These are phyloP conservation scores for Caryopteris hybrid DNA, from an alignment of 305 asterid species.

Conservation along the genomic window DNA sequence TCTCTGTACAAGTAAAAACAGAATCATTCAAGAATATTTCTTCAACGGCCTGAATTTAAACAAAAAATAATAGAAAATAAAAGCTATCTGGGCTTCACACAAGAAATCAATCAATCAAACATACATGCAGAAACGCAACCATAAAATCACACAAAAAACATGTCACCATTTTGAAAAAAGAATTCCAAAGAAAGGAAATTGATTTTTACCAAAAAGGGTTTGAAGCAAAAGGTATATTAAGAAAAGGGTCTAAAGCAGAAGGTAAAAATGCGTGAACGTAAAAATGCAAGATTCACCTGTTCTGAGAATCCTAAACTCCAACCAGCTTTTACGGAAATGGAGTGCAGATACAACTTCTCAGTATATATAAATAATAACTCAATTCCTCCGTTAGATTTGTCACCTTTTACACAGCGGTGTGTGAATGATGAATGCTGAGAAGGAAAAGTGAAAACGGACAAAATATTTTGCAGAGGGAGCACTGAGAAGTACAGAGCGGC, in stretches of 20 bases:
- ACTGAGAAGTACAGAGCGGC: slow-evolving; percentile 35
- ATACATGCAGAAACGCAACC: neutral
- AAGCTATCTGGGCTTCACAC: neutral
- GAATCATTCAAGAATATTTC: neutral
- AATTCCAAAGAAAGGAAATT: neutral
- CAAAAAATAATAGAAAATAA: neutral
- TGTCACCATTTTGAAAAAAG: neutral
- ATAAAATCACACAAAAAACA: slow-evolving; percentile 10
- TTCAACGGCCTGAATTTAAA: neutral
- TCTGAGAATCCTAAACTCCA: slow-evolving; percentile 13
- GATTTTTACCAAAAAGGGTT: slow-evolving; percentile 5
- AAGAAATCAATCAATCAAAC: neutral
- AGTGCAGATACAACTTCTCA: neutral
- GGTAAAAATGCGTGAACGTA: neutral
- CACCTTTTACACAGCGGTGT: slow-evolving; percentile 21
- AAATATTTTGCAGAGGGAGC: slow-evolving; percentile 30
- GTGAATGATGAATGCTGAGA: slow-evolving; percentile 24
- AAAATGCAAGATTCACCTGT: slow-evolving; percentile 20
- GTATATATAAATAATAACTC: neutral
- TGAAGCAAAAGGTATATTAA: slow-evolving; percentile 18
- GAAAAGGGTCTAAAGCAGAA: slow-evolving; percentile 13
- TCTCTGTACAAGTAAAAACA: neutral
- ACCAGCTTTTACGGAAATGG: slow-evolving; percentile 15
- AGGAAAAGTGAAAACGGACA: slow-evolving; percentile 45
- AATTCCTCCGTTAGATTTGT: neutral